Evolutionary conservation across 2,329 filamentous ascomycete species (phyloP).

Genomic region (Cladosporium sphaerospermum): DNA sequence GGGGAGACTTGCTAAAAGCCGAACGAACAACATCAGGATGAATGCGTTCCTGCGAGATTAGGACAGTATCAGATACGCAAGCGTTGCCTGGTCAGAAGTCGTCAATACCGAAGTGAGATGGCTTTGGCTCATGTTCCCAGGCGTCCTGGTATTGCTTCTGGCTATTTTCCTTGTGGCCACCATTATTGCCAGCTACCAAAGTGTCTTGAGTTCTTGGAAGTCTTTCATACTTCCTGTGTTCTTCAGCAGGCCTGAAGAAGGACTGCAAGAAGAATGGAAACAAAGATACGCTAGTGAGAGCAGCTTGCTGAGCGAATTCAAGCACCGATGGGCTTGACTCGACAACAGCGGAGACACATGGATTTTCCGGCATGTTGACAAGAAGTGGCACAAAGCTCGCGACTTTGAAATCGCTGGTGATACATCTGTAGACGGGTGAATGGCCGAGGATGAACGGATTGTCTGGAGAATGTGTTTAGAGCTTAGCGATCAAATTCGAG

Average conservation of each 20-base stretch:
- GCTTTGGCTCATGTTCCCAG: constrained; percentile 5
- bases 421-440: background rate
- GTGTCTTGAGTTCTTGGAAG: constrained; percentile 3
- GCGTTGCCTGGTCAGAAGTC: constrained; percentile 1
- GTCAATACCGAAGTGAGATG: constrained; percentile 2
- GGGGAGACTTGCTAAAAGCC: constrained; percentile 5
- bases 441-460: too few species aligned
- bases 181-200: constrained; percentile 4
- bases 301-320: background rate
- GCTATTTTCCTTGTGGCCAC: background rate
- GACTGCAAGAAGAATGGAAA: constrained; percentile 5
- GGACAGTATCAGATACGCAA: background rate
- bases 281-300: background rate
- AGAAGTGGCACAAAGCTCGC: background rate
- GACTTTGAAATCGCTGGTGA: background rate
- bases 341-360: background rate
- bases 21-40: constrained; percentile 8
- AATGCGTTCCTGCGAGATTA: background rate
- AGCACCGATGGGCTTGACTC: background rate
- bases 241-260: constrained; percentile 2
- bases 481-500: too few species aligned
- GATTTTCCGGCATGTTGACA: background rate
- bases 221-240: constrained; percentile 5
- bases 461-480: too few species aligned
- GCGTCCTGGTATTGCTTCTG: background rate